Conservation (phyloP, 306 rosid species). For the Cicer chorassanicum region DNA sequence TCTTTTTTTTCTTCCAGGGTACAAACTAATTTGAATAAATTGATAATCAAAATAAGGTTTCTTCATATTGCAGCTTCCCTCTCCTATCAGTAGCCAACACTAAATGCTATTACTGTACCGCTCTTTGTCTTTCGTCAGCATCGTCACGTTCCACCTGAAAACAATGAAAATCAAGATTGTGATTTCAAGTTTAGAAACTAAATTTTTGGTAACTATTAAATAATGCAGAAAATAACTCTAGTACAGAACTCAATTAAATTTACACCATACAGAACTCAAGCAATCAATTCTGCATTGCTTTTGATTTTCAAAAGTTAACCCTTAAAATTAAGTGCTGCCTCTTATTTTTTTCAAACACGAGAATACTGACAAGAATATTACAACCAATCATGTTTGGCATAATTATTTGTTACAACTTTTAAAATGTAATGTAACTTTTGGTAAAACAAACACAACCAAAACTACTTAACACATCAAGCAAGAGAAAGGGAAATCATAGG, state of each 20-base stretch:
- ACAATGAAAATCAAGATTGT: slow-evolving; percentile 22
- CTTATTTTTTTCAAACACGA: slow-evolving; percentile 2
- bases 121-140: slow-evolving; percentile 56
- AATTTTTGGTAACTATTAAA: not conserved
- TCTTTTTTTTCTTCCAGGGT: not conserved
- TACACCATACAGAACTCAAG: not conserved
- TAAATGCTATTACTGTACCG: slow-evolving; percentile 49
- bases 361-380: slow-evolving; percentile 1
- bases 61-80: slow-evolving; percentile 12
- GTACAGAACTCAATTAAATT: not conserved
- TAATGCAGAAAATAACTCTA: not conserved
- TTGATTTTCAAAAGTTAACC: not conserved
- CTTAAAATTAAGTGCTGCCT: slow-evolving; percentile 5
- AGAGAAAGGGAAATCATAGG: not conserved
- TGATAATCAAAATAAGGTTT: slow-evolving; percentile 33
- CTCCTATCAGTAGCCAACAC: slow-evolving; percentile 15
- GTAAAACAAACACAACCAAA: slow-evolving; percentile 12
- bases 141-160: slow-evolving; percentile 63
- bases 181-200: slow-evolving; percentile 6
- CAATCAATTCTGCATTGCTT: not conserved
- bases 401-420: not conserved
- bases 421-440: not conserved
- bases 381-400: not conserved
- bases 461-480: slow-evolving; percentile 12
- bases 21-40: slow-evolving; percentile 28